These are phyloP conservation scores for Straminergon stramineum DNA, from an alignment of 225 moss, liverwort and hornwort species.

Conservation along the genomic window DNA sequence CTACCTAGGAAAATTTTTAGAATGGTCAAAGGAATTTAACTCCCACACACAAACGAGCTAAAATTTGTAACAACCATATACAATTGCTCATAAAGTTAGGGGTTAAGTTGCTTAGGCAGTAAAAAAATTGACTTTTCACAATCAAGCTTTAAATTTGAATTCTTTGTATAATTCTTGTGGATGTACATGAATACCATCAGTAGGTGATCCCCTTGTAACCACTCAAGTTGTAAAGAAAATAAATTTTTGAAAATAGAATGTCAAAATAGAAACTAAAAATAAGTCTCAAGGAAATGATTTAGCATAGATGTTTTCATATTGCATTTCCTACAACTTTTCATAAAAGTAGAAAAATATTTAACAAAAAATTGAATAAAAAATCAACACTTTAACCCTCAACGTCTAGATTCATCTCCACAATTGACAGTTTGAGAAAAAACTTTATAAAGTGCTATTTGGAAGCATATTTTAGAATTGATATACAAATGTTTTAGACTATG, in stretches of 20 bases:
- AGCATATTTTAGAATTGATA: too few species aligned
- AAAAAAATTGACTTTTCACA: neutral
- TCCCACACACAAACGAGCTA: too few species aligned
- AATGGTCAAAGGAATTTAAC: too few species aligned
- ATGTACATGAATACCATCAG: too few species aligned
- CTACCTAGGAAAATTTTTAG: too few species aligned
- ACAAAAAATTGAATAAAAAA: neutral
- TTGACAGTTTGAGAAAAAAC: too few species aligned
- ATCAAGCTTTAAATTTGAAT: neutral
- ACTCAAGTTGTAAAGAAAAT: neutral
- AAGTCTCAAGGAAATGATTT: neutral
- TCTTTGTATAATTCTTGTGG: neutral
- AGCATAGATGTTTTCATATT: neutral
- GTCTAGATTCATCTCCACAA: too few species aligned
- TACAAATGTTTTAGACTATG: too few species aligned
- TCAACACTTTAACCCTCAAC: neutral
- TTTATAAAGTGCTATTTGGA: too few species aligned
- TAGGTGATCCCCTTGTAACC: fast-evolving
- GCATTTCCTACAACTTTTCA: neutral
- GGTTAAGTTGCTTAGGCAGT: neutral
- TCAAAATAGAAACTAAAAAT: neutral
- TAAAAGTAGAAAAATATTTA: neutral
- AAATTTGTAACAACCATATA: too few species aligned
- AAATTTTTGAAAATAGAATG: neutral
- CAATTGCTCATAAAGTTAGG: too few species aligned